Base-by-base conservation (phyloP, 192 early-diverging fungal species). In the Gryganskiella cystojenkinii region DNA sequence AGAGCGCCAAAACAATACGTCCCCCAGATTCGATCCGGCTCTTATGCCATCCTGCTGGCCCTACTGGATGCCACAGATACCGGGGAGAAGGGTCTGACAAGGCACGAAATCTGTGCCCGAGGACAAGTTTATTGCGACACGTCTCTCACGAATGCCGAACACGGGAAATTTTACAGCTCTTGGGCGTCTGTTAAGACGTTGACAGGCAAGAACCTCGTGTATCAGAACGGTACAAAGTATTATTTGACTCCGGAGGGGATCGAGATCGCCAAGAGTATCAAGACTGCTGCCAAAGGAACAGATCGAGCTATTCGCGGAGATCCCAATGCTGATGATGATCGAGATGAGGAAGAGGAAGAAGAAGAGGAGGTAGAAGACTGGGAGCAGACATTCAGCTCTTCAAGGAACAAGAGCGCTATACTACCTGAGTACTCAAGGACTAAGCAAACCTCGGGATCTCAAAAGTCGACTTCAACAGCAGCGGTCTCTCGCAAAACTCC, bases 111-210 rank as follows among this genome's bases (percentile, higher is more conserved):
- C 30, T 84, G 93, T 10, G 74, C 80, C 0, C 13, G 72, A 14
- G 91, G 84, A 14, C 92, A 95, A 78, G 54, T 82, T 27, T 90
- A 88, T 54, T 86, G 88, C 31, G 89, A 95, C 44, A 63, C 82
- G 5, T 91, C 94, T 4, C 89, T 94, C 49, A 81, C 87, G n/a
- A 80, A 83, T 25, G 66, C 87, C 20, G 79, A 61, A 0, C 57
- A 65, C 13, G 86, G 89, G 0, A 64, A 71, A 17, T 60, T 71
- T 55, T 94, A 93, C 69, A 90, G 91, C 0, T 94, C 90, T 35
- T 98, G 95, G 94, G 85, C 63, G 25, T 84, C 87, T 11, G 93
- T 96, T 80, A 90, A 87, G 59, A 93, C 86, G 0, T 81, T 98
- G 57, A 65, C 88, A 30, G 79, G 87, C 15, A 92, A 94, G 20